Conservation (phyloP, 345 rosid species). For the Citrus maxima region DNA sequence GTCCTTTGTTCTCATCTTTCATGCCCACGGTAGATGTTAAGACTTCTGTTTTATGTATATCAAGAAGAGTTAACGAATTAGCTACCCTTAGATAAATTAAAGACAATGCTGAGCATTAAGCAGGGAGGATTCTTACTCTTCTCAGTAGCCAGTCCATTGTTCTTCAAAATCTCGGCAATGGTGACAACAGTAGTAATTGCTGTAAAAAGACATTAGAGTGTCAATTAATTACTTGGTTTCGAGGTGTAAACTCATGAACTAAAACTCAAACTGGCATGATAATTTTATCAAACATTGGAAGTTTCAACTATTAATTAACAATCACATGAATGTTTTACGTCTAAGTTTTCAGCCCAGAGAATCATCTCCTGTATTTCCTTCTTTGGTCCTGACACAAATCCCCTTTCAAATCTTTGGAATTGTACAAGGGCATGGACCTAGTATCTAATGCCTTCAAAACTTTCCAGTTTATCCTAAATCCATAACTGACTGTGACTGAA, state of each 20-base stretch:
- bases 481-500: neutral
- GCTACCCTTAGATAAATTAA: neutral
- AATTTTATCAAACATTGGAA: neutral
- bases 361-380: neutral
- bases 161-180: constrained; percentile 91
- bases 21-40: constrained; percentile 81
- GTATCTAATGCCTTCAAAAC: neutral
- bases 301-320: neutral
- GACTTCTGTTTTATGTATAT: constrained; percentile 45
- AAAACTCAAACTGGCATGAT: neutral
- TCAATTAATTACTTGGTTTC: no score
- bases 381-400: neutral
- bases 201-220: constrained; percentile 9
- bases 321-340: neutral
- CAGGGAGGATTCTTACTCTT: constrained; percentile 49
- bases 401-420: neutral
- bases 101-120: neutral
- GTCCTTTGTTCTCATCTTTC: constrained; percentile 84
- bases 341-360: neutral
- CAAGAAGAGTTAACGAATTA: neutral
- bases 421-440: neutral
- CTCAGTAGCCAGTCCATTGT: constrained; percentile 81
- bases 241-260: neutral
- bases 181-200: constrained; percentile 79
- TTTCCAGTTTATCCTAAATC: neutral